phyloP scores from a whole-genome alignment of 2,329 filamentous ascomycete species.

The Ceratocystis papillata region DNA sequence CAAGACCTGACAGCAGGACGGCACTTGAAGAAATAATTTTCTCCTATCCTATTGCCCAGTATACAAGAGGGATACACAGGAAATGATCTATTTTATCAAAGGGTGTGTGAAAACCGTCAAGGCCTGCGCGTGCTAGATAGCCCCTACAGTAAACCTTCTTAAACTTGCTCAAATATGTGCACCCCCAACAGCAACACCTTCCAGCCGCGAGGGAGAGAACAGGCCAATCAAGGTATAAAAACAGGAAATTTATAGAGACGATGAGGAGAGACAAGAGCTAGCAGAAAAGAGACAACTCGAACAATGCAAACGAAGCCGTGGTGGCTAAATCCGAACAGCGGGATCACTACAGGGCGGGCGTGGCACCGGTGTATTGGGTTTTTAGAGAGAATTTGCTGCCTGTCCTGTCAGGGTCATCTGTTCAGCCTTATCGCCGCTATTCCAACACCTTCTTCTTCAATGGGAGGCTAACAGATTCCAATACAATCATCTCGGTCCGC shows the following conservation, averaged over 20 bases:
- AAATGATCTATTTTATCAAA: not conserved
- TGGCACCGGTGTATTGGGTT: not conserved
- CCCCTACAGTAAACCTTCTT: slow-evolving; percentile 12
- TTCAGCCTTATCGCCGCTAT: not conserved
- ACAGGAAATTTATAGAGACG: not conserved
- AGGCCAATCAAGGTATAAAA: not conserved
- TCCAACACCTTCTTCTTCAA: not conserved
- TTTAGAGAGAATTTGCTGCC: not conserved
- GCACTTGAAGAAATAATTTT: not conserved
- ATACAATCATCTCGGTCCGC: not conserved
- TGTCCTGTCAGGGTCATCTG: not conserved
- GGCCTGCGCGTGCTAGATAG: not conserved
- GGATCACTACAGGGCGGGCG: slow-evolving; percentile 14
- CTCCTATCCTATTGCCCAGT: not conserved
- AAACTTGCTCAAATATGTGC: slow-evolving; percentile 23
- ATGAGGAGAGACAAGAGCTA: not conserved
- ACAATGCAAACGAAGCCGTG: not conserved
- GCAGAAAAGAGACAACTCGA: not conserved
- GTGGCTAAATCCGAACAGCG: not conserved
- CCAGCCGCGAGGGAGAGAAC: not conserved
- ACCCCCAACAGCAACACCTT: not conserved
- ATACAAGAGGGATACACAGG: not conserved
- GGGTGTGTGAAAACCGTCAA: not conserved
- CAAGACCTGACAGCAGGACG: not conserved
- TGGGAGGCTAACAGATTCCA: no score